Evolutionary conservation across 805 yeast species (phyloP), one percentile per base, ranked within the genome.

Genomic region (Saccharomycopsis schoenii): DNA sequence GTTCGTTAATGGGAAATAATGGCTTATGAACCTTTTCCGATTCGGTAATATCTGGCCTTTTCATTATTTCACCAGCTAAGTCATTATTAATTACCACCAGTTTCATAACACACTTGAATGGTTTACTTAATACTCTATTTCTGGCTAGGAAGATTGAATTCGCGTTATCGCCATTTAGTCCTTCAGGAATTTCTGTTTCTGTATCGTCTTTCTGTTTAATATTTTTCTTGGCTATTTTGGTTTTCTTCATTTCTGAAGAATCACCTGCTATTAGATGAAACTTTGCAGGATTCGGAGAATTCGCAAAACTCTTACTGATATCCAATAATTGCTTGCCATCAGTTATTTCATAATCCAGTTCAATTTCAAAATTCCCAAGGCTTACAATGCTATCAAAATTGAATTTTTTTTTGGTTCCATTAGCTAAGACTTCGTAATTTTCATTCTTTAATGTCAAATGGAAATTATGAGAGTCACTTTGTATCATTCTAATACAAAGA

Each of bases 281-380:
- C 12, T 39, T 42, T 37, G 14, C 10, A 5, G 41, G 15, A 43
- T 36, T 15, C 15, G 37, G 15, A 14, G 42, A 36, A 11, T 41
- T 39, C 19, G 62, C 36, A n/a, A 12, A 12, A 57, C 40, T 3
- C 63, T 65, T 9, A 43, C 51, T 39, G 55, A 24, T 21, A 12
- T 55, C 12, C 12, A 24, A 11, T 56, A 41, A 61, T 57, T 17
- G 67, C 66, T 37, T 58, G 47, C n/a, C 64, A 61, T 37, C 21
- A 2, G 50, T n/a, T 24, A 78, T 68, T 62, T 78, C 81, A 42
- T 76, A 75, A 66, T 83, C 88, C 0, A 86, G 71, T 67, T 84
- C 87, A 14, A 85, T 73, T 67, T 91, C 97, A 65, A 74, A 80
- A 1, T 73, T 68, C 0, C 90, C 89, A 24, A 85, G 70, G 11